Evolutionary conservation across 2,329 filamentous ascomycete species (phyloP), one percentile per base, ranked within the genome.

Genomic region (Xylaria hypoxylon): DNA sequence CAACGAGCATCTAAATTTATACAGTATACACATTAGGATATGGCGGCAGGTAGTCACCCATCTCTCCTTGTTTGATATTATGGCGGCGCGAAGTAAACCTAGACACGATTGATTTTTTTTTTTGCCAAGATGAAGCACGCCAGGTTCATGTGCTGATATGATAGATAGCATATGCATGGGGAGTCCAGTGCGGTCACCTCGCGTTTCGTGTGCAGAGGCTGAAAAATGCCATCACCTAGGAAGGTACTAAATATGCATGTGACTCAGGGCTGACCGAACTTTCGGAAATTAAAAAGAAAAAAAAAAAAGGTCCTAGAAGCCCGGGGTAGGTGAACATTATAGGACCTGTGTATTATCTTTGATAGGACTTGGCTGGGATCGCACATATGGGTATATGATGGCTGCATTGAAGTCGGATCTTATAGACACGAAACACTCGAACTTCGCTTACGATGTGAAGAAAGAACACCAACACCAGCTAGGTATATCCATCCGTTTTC

Each of bases 101-200:
- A 11, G 19, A 42, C 24, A 48, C n/a, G n/a, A 35, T 15, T 31
- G 10, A 38, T 26, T 10, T 5, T 13, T 40, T 8, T 19, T 35
- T 50, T 61, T 35, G 59, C 28, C 48, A 28, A 38, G 7, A 28
- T 40, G 48, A 48, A 56, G 31, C n/a, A 45, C 48, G 38, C 38
- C n/a, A 15, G 19, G 28, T 53, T 26, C 8, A 28, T n/a, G 38
- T 44, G 40, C 10, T 42, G 24, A 57, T 57, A 45, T 28, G 19
- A 26, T 22, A 31, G 1, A 59, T 2, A n/a, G 15, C n/a, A 28
- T 3, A 52, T 52, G 19, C 28, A 11, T n/a, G 24, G 24, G 26
- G 10, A 31, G 40, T 8, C 47, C 28, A 47, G 26, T 26, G 31
- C 40, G 24, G 17, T 31, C 26, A 10, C 40, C 22, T 44, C 26